phyloP scores from a whole-genome alignment of 495 filamentous ascomycete genomes.

The Trichoderma asperelloides region DNA sequence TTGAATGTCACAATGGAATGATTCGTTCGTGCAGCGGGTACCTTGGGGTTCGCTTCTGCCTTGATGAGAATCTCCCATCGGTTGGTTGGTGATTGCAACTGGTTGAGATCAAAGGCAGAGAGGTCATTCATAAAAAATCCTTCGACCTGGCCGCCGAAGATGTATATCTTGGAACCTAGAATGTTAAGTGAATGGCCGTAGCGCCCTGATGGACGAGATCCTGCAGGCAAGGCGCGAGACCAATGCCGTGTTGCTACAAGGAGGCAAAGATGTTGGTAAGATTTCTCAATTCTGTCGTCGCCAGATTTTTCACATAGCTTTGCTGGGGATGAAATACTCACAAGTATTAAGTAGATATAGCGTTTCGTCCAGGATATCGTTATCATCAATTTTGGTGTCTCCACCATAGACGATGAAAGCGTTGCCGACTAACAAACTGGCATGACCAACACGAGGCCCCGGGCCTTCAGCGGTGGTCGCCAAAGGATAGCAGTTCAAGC shows the following conservation, averaged over 20 bases:
- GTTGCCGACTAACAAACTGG: constrained; percentile 91
- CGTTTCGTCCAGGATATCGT: constrained; percentile 85
- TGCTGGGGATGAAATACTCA: constrained; percentile 25
- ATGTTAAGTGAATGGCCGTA: constrained; percentile 98
- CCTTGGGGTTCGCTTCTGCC: constrained; percentile 18
- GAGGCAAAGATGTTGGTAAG: background rate
- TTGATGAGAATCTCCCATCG: constrained; percentile 74
- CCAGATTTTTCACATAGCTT: background rate
- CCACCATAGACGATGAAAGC: constrained; percentile 99
- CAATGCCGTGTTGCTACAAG: constrained; percentile 88
- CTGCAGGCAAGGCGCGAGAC: constrained; percentile 83
- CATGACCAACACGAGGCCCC: constrained; percentile 89
- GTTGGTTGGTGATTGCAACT: constrained; percentile 77
- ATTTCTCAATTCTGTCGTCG: background rate
- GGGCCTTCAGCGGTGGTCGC: constrained; percentile 88
- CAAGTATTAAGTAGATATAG: constrained; percentile 96
- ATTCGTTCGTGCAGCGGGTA: constrained; percentile 83
- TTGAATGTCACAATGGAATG: constrained; percentile 87
- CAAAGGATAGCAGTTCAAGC: constrained; percentile 83
- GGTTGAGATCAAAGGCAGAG: constrained; percentile 93
- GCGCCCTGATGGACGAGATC: constrained; percentile 73
- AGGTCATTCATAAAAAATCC: constrained; percentile 97
- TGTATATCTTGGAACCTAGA: constrained; percentile 88
- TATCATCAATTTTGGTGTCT: constrained; percentile 93
- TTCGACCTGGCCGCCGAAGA: constrained; percentile 97